Evolutionary conservation across 768 basidiomycete genomes (phyloP).

Genomic region (Podaxis sp.): DNA sequence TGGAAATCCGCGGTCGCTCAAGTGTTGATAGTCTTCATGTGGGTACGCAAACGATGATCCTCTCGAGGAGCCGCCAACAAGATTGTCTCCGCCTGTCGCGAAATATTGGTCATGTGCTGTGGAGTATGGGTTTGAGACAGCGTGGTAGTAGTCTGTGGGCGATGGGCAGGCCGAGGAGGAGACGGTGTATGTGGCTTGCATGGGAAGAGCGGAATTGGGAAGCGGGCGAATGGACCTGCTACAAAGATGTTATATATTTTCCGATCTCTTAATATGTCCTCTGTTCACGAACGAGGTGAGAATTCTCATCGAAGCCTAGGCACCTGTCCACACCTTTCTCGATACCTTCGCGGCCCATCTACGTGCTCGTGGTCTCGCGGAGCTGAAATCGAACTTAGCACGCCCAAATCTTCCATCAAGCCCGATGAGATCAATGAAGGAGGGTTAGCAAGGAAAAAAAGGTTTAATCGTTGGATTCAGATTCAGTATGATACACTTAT

Average conservation of each 20-base stretch:
- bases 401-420: slow-evolving; percentile 33
- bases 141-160: slow-evolving; percentile 27
- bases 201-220: slow-evolving; percentile 29
- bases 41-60: slow-evolving; percentile 49
- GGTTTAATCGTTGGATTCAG: slow-evolving; percentile 16
- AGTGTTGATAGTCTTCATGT: slow-evolving; percentile 44
- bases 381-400: slow-evolving; percentile 37
- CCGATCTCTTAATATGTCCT: slow-evolving; percentile 38
- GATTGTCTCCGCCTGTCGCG: slow-evolving; percentile 31
- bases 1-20: slow-evolving; percentile 40
- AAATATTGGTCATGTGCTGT: slow-evolving; percentile 30
- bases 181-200: slow-evolving; percentile 38
- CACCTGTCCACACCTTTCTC: slow-evolving; percentile 41
- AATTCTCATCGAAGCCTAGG: slow-evolving; percentile 40
- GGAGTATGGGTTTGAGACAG: slow-evolving; percentile 20
- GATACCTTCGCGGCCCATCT: slow-evolving; percentile 42
- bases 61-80: slow-evolving; percentile 45
- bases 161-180: slow-evolving; percentile 27
- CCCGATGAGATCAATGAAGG: slow-evolving; percentile 29
- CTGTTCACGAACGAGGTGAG: slow-evolving; percentile 39
- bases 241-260: slow-evolving; percentile 47
- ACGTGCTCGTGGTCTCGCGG: slow-evolving; percentile 39
- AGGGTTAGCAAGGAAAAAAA: background rate
- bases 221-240: slow-evolving; percentile 33
- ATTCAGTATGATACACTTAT: slow-evolving; percentile 13